Conservation (phyloP, 2,329 filamentous ascomycete genomes). For the Aspergillus viridinutans region DNA sequence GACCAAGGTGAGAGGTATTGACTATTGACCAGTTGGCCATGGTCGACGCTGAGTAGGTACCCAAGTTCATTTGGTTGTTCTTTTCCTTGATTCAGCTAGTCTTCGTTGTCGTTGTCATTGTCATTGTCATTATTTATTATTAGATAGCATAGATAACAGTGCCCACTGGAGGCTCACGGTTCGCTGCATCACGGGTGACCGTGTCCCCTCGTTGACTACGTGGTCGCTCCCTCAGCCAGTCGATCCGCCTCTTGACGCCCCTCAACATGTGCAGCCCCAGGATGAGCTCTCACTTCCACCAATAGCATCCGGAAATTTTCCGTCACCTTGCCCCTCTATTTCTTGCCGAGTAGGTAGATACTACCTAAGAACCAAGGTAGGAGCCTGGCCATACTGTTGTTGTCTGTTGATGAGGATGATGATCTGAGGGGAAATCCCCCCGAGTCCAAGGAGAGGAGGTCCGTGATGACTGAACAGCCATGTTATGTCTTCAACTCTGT, state of each 20-base stretch:
- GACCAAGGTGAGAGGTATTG: too few relatives aligned
- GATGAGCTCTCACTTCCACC: neutral
- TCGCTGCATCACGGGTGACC: neutral
- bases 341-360: neutral
- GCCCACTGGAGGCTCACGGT: neutral
- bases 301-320: neutral
- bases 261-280: neutral
- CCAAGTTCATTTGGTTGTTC: too few relatives aligned
- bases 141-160: too few relatives aligned
- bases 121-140: too few relatives aligned
- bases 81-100: neutral
- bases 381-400: neutral
- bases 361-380: too few relatives aligned
- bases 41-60: too few relatives aligned
- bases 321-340: neutral
- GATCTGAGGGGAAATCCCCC: neutral
- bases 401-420: neutral
- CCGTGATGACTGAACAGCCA: neutral
- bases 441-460: neutral
- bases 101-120: too few relatives aligned
- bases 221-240: conserved; percentile 21
- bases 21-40: too few relatives aligned
- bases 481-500: neutral
- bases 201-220: conserved; percentile 7
- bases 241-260: conserved; percentile 7